Evolutionary conservation across 2,329 filamentous ascomycete species (phyloP).

Genomic region (Colletotrichum navitas): DNA sequence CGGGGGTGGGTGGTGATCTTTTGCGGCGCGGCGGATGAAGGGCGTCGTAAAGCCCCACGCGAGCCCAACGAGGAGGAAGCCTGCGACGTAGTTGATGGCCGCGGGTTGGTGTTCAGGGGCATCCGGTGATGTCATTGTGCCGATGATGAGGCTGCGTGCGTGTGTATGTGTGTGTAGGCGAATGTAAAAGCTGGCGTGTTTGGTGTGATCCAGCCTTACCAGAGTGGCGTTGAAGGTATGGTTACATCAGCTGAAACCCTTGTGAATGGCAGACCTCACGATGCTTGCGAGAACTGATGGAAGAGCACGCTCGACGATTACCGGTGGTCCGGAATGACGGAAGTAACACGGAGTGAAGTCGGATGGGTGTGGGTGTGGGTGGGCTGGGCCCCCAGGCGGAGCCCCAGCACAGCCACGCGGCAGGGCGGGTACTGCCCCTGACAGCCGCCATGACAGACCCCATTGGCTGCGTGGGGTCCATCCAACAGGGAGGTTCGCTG

Average conservation of each 20-base stretch:
- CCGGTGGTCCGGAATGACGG: conserved; percentile 4
- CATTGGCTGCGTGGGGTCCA: not conserved
- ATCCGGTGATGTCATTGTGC: conserved; percentile 36
- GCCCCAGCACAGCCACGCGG: conserved; percentile 33
- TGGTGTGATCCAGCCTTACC: conserved; percentile 22
- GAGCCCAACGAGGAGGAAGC: conserved; percentile 90
- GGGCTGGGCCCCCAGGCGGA: not conserved
- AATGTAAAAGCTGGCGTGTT: not conserved
- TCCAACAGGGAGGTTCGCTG: not conserved
- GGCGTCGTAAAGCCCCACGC: conserved; percentile 94
- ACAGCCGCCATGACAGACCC: conserved; percentile 5
- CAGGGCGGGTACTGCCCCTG: conserved; percentile 15
- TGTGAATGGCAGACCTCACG: not conserved
- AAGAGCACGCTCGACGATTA: not conserved
- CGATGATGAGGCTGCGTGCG: not conserved
- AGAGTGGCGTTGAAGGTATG: not conserved
- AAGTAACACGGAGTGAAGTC: conserved; percentile 34
- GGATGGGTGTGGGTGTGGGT: conserved; percentile 7
- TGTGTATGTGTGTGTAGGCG: not conserved
- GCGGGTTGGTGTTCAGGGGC: conserved; percentile 55
- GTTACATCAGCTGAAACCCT: conserved; percentile 20
- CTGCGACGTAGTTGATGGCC: conserved; percentile 84
- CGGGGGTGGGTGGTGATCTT: conserved; percentile 75
- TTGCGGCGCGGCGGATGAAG: conserved; percentile 90
- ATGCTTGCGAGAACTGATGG: conserved; percentile 16